Evolutionary conservation across 257 asterid species (phyloP).

Genomic region (Solanum gandarillasii): DNA sequence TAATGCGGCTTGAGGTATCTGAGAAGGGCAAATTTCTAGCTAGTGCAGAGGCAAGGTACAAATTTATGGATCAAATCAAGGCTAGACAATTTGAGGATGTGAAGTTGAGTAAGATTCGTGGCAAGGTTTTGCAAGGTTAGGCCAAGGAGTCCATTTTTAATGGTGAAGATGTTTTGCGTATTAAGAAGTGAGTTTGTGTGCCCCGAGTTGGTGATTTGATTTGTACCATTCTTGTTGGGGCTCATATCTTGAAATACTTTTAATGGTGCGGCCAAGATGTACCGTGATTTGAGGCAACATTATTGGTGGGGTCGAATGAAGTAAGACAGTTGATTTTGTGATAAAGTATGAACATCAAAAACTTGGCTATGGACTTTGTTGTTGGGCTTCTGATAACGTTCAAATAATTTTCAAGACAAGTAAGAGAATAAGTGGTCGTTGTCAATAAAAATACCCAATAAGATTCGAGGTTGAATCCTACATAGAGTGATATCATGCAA

Average conservation of each 20-base stretch:
- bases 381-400: no score
- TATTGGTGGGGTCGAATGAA: no score
- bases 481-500: no score
- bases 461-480: no score
- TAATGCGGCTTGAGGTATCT: background rate
- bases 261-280: no score
- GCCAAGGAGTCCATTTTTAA: background rate
- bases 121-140: background rate
- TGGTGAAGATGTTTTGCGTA: background rate
- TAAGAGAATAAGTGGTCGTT: no score
- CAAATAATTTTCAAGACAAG: no score
- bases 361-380: no score
- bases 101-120: background rate
- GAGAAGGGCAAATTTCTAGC: background rate
- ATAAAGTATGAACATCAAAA: no score
- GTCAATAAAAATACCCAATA: no score
- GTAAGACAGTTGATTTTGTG: no score
- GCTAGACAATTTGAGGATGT: background rate
- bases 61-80: background rate
- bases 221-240: background rate
- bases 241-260: background rate
- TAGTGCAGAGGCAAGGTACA: background rate
- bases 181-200: background rate
- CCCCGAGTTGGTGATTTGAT: background rate
- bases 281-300: no score